phyloP scores from a whole-genome alignment of 2,329 filamentous ascomycete genomes.

The Calonectria ilicicola region DNA sequence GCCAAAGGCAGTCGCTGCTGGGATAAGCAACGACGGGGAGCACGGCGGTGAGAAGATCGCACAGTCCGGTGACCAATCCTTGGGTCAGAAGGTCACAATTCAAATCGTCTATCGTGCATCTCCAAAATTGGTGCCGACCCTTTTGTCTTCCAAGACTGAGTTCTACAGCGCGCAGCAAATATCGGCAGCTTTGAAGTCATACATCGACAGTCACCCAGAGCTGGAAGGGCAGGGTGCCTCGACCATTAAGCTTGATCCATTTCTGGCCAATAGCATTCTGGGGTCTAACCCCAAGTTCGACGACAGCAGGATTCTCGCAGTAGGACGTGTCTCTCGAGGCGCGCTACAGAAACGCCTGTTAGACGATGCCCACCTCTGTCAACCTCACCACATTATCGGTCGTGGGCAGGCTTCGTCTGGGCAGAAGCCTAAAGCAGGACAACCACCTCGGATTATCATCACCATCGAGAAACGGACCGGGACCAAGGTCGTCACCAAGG shows the following conservation, averaged over 20 bases:
- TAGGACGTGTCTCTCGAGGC: constrained; percentile 32
- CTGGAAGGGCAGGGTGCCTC: constrained; percentile 31
- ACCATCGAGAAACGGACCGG: constrained; percentile 39
- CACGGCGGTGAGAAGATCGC: not conserved
- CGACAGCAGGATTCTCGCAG: constrained; percentile 30
- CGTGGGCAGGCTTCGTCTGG: constrained; percentile 20
- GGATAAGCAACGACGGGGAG: not conserved
- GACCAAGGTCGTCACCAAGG: constrained; percentile 38
- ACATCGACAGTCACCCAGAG: constrained; percentile 35
- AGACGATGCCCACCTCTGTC: constrained; percentile 33
- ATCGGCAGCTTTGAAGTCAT: constrained; percentile 35
- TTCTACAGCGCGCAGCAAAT: constrained; percentile 34
- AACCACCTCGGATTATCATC: constrained; percentile 30
- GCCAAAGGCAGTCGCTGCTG: constrained; percentile 6
- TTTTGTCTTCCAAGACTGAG: constrained; percentile 37
- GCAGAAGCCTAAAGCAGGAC: constrained; percentile 36
- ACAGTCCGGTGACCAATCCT: constrained; percentile 9
- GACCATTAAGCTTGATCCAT: constrained; percentile 33
- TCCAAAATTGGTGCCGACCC: constrained; percentile 33
- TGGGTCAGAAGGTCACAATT: constrained; percentile 26
- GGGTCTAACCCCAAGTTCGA: constrained; percentile 32
- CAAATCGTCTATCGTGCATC: constrained; percentile 34
- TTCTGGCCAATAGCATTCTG: constrained; percentile 35
- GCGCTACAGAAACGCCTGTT: constrained; percentile 35
- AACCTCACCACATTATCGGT: constrained; percentile 34